Evolutionary conservation across 352 stramenopile genomes (phyloP), one percentile per base, ranked within the genome.

Genomic region (Globisporangium carolinianum): DNA sequence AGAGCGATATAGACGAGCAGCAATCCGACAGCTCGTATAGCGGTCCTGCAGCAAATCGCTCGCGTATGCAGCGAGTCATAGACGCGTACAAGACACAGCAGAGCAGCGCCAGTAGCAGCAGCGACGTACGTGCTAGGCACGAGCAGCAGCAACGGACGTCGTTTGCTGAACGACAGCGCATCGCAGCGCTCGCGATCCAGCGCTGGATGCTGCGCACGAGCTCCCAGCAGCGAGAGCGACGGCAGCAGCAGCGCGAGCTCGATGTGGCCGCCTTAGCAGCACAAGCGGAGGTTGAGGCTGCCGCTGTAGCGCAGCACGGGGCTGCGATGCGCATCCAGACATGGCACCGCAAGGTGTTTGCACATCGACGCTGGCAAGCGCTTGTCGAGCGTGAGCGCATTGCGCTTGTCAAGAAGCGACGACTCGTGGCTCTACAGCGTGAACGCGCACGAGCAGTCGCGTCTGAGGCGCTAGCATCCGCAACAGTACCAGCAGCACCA

Each of bases 131-230:
- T 32, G 24, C 24, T 32, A 32, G 24, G 57, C 66, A 62, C 36
- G 53, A 14, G 7, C 48, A 58, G 10, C 58, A 51, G 37, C 56
- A 67, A 4, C 47, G 62, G 38, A 15, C 57, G 51, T 32, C 61
- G 42, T 50, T 49, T 35, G 6, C 47, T 58, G 57, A 69, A 67
- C 47, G 45, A 41, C 2, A 59, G 47, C 35, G 67, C 35, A 45
- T 52, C 60, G 53, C 60, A 52, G 42, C 57, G 12, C 57, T 65
- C 35, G 67, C 61, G 7, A 85, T 85, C 46, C 75, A 80, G 37
- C 55, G 66, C 3, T 85, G 75, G 72, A 62, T 73, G n/a, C 38
- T 69, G 35, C 71, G 67, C 9, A 58, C 61, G 8, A 60, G 61
- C 47, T 78, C 70, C 24, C 66, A 60, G 57, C 66, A 67, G 6